Evolutionary conservation across 2,329 filamentous ascomycete genomes (phyloP), one percentile per base, ranked within the genome.

Genomic region (Phialocephala subalpina): DNA sequence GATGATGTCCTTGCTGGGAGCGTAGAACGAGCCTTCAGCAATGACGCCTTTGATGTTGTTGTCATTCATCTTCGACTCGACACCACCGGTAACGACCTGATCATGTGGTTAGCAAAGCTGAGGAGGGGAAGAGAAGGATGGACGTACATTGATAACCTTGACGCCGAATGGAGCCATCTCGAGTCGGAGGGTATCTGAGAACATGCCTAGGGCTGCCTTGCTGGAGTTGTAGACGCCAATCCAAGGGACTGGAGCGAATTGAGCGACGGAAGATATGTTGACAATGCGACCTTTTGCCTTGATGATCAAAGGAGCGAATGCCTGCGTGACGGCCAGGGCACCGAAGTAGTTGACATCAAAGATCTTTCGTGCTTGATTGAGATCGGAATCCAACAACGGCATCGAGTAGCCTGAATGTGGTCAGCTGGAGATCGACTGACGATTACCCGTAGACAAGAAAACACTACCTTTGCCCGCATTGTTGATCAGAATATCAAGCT

Each of bases 401-500:
- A 33, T 38, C 33, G 55, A 40, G 29, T 58, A 58, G 3, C 27
- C 61, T 63, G 20, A 1, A 27, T 38, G 18, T 2, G 12, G 8
- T 47, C 11, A 52, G 58, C 25, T n/a, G n/a, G 22, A 35, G 38
- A 49, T 49, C 42, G 20, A n/a, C 8, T 36, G 25, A 36, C 16
- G 36, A 7, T 9, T 33, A 9, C n/a, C 20, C n/a, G 20, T 11
- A 4, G 11, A 53, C 11, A 14, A 12, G 12, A 16, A 29, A 22
- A 33, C 4, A 35, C 35, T 60, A 60, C 58, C 58, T 27, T 25
- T 29, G n/a, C 49, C 60, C 25, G 60, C 60, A 55, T 62, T 62
- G 35, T 53, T 62, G 16, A 62, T 40, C n/a, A 62, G 74, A 22
- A 69, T 77, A 65, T 82, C 78, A 11, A 82, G 74, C 22, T 67